Percentiles rank a stretch among this genome's conserved stretches.
Conservation (phyloP, 345 rosid genomes). For the Turritis glabra region DNA sequence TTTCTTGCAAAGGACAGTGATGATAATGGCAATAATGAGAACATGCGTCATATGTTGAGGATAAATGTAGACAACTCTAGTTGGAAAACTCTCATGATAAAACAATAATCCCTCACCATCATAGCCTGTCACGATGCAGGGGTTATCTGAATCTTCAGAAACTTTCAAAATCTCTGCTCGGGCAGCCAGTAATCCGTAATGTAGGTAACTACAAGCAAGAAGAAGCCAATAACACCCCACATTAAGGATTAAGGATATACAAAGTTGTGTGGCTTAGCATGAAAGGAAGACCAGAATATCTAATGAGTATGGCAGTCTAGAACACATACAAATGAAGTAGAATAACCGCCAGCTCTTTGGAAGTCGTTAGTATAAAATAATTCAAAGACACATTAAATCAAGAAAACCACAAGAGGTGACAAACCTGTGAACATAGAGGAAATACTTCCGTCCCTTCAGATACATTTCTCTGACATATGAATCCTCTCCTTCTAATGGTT, state of each 20-base stretch:
- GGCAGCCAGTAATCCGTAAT: constrained; percentile 92
- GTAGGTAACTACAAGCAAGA: constrained; percentile 73
- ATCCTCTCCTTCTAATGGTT: constrained; percentile 68
- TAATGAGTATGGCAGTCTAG: not conserved
- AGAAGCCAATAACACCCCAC: constrained; percentile 17
- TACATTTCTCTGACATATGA: constrained; percentile 74
- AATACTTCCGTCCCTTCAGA: constrained; percentile 72
- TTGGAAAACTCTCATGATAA: not conserved
- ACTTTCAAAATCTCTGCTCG: constrained; percentile 85
- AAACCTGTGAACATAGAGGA: constrained; percentile 96
- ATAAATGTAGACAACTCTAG: not conserved
- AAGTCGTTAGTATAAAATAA: not conserved
- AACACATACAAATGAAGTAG: not conserved
- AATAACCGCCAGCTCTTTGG: not conserved
- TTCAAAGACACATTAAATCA: constrained; percentile 8
- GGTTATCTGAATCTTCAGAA: constrained; percentile 67
- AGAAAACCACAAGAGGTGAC: not conserved
- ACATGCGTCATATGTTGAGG: not conserved
- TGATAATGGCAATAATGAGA: constrained; percentile 1
- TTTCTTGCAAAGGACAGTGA: not conserved
- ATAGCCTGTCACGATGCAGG: constrained; percentile 79
- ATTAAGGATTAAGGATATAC: not conserved
- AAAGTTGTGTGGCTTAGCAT: too few species aligned
- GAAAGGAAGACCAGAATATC: not conserved
- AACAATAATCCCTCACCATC: constrained; percentile 55